These are phyloP conservation scores for Chamaecrista fasciculata DNA, from an alignment of 306 rosid species.

Conservation along the genomic window DNA sequence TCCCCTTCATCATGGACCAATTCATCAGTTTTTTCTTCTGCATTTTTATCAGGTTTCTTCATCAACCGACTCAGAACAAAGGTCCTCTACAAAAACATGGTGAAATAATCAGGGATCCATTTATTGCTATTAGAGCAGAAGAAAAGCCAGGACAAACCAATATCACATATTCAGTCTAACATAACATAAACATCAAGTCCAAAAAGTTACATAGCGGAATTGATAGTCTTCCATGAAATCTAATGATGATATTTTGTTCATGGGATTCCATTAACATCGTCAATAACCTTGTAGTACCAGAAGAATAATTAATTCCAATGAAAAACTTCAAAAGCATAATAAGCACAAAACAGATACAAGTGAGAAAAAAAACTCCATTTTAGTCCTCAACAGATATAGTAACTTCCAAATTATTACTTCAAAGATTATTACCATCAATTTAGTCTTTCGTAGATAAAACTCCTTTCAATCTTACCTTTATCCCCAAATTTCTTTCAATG, in stretches of 20 bases:
- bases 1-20: conserved; percentile 29
- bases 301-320: neutral
- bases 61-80: conserved; percentile 53
- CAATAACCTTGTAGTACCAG: conserved; percentile 2
- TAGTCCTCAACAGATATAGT: no score
- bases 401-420: no score
- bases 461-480: no score
- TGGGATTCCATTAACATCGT: conserved; percentile 1
- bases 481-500: no score
- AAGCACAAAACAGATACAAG: neutral
- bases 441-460: no score
- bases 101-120: conserved; percentile 11
- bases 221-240: neutral
- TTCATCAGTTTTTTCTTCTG: conserved; percentile 17
- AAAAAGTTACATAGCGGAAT: neutral
- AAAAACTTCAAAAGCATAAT: neutral
- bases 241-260: neutral
- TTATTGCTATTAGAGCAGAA: neutral
- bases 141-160: conserved; percentile 2
- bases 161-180: neutral
- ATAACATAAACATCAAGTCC: neutral
- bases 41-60: conserved; percentile 31
- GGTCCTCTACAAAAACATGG: conserved; percentile 37
- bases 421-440: no score
- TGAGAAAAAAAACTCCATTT: no score